Percentiles rank a stretch among this genome's conserved stretches.
phyloP scores from a whole-genome alignment of 352 stramenopile species.

The Phytophthora quininea region DNA sequence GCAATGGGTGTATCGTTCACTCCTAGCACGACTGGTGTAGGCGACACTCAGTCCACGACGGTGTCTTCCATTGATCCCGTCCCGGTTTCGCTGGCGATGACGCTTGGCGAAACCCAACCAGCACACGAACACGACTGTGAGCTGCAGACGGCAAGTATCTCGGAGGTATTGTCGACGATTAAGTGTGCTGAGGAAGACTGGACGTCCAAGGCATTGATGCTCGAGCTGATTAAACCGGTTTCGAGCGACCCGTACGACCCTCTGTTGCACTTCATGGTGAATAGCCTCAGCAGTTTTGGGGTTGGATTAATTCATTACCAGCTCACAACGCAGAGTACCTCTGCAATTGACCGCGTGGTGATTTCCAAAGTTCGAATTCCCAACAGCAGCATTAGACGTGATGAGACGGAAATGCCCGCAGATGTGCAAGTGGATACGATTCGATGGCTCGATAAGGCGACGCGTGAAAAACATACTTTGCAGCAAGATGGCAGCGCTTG shows the following conservation, averaged over 20 bases:
- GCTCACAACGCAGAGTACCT: conserved; percentile 53
- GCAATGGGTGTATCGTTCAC: neutral
- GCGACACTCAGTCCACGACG: neutral
- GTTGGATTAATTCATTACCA: conserved; percentile 67
- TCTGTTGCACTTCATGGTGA: conserved; percentile 69
- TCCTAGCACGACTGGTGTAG: neutral
- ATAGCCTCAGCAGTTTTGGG: conserved; percentile 73
- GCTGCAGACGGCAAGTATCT: conserved; percentile 59
- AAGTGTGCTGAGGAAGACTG: conserved; percentile 76
- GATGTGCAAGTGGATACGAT: conserved; percentile 33
- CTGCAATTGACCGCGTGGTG: conserved; percentile 24
- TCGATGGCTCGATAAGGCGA: conserved; percentile 61
- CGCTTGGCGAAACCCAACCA: neutral
- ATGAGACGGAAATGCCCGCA: conserved; percentile 15
- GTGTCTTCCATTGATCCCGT: neutral
- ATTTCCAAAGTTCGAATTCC: conserved; percentile 37
- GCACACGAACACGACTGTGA: conserved; percentile 5
- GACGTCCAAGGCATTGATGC: conserved; percentile 73
- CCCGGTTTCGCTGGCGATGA: neutral
- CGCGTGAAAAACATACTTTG: conserved; percentile 68
- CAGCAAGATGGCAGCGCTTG: conserved; percentile 61
- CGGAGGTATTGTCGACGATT: conserved; percentile 68
- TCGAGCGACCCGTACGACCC: conserved; percentile 61
- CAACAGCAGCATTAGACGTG: conserved; percentile 8
- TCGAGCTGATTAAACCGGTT: conserved; percentile 77